Conservation (phyloP, 306 rosid species). For the Prunus armeniaca region DNA sequence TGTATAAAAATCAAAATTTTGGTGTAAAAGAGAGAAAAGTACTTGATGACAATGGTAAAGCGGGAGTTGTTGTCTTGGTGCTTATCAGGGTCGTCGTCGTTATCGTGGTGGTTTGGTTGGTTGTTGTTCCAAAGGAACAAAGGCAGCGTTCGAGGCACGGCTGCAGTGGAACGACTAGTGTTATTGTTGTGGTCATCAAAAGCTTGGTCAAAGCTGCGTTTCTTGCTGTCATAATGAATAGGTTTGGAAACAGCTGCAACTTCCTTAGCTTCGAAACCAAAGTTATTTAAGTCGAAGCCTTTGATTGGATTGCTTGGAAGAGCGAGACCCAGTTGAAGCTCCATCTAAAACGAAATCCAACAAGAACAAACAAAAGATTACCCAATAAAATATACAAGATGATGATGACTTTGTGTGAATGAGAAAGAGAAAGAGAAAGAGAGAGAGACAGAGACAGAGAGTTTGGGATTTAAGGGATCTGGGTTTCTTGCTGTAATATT, state of each 20-base stretch:
- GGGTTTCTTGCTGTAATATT: slow-evolving; percentile 15
- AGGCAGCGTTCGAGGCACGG: slow-evolving; percentile 54
- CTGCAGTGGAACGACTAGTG: not conserved
- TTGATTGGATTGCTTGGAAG: slow-evolving; percentile 35
- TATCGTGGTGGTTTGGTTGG: slow-evolving; percentile 36
- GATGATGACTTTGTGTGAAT: too few relatives aligned
- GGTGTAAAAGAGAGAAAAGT: not conserved
- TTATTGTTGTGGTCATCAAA: slow-evolving; percentile 6
- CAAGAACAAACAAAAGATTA: slow-evolving; percentile 10
- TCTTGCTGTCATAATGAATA: slow-evolving; percentile 8
- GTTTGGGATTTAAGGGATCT: slow-evolving; percentile 6
- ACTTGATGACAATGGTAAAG: slow-evolving; percentile 23
- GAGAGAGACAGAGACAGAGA: not conserved
- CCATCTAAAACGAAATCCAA: slow-evolving; percentile 36
- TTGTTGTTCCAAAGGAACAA: slow-evolving; percentile 52
- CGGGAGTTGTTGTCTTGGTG: slow-evolving; percentile 2
- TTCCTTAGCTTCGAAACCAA: not conserved
- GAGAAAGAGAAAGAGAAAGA: not conserved
- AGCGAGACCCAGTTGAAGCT: slow-evolving; percentile 76
- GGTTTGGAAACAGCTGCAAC: too few relatives aligned
- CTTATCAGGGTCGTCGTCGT: slow-evolving; percentile 3
- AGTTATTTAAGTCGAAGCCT: slow-evolving; percentile 26
- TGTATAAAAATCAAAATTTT: not conserved
- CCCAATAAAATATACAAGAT: not conserved
- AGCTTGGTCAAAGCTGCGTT: slow-evolving; percentile 39